These are phyloP conservation scores for Smithsoniella earleae DNA, from an alignment of 163 green algal genomes.

Conservation along the genomic window DNA sequence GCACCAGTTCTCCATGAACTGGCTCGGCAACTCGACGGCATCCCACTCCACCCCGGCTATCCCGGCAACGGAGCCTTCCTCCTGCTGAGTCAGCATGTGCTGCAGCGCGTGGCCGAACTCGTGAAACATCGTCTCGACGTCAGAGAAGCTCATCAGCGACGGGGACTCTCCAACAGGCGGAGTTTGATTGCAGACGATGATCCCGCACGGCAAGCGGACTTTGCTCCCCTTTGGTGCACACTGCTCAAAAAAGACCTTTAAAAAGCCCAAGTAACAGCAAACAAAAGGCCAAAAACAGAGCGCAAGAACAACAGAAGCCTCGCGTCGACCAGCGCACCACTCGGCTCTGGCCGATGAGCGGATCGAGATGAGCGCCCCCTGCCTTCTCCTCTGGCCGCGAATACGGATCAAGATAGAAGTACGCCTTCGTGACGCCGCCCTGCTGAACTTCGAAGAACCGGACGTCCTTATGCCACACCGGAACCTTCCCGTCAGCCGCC, in stretches of 20 bases:
- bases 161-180: slow-evolving; percentile 79
- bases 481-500: slow-evolving; percentile 66
- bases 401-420: slow-evolving; percentile 95
- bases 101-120: slow-evolving; percentile 83
- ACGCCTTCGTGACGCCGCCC: slow-evolving; percentile 56
- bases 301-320: background rate
- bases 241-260: slow-evolving; percentile 37
- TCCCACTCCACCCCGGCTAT: slow-evolving; percentile 93
- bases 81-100: slow-evolving; percentile 80
- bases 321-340: slow-evolving; percentile 11
- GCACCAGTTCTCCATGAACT: slow-evolving; percentile 96
- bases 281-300: background rate
- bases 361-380: slow-evolving; percentile 89
- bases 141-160: slow-evolving; percentile 84
- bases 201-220: slow-evolving; percentile 79
- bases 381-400: slow-evolving; percentile 85
- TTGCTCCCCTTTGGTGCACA: slow-evolving; percentile 50
- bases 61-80: slow-evolving; percentile 76
- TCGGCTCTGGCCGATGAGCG: slow-evolving; percentile 48
- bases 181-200: slow-evolving; percentile 94
- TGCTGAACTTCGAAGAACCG: slow-evolving; percentile 75
- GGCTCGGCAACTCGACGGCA: slow-evolving; percentile 71
- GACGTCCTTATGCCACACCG: slow-evolving; percentile 82
- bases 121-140: slow-evolving; percentile 97
- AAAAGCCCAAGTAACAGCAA: slow-evolving; percentile 19